Evolutionary conservation across 2,329 filamentous ascomycete genomes (phyloP).

Genomic region (Talaromyces atroroseus): DNA sequence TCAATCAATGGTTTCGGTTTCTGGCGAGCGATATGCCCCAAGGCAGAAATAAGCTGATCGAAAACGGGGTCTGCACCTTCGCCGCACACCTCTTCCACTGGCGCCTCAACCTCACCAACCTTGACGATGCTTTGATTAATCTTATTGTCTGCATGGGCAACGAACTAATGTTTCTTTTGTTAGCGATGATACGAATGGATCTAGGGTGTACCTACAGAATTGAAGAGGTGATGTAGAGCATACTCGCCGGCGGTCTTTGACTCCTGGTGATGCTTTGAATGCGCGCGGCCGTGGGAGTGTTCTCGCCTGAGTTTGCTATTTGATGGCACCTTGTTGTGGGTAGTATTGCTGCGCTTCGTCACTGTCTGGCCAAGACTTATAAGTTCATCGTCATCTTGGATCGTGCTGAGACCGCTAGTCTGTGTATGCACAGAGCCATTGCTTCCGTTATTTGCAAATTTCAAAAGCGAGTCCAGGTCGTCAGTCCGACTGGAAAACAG

Average conservation of each 20-base stretch:
- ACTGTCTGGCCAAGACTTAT: slow-evolving; percentile 16
- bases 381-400: slow-evolving; percentile 32
- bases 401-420: slow-evolving; percentile 29
- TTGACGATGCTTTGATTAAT: slow-evolving; percentile 81
- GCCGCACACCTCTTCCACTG: slow-evolving; percentile 85
- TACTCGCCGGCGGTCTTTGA: slow-evolving; percentile 96
- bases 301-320: slow-evolving; percentile 64
- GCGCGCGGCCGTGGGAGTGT: slow-evolving; percentile 67
- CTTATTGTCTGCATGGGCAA: slow-evolving; percentile 93
- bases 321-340: slow-evolving; percentile 47
- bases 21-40: slow-evolving; percentile 89
- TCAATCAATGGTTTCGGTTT: slow-evolving; percentile 95
- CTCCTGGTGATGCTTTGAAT: slow-evolving; percentile 68
- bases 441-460: slow-evolving; percentile 31
- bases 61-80: slow-evolving; percentile 82
- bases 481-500: slow-evolving; percentile 26
- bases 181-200: neutral
- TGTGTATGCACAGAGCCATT: slow-evolving; percentile 32
- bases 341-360: slow-evolving; percentile 18
- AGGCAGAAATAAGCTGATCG: slow-evolving; percentile 86
- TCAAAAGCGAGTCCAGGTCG: slow-evolving; percentile 26
- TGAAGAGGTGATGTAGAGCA: slow-evolving; percentile 92
- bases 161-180: slow-evolving; percentile 56
- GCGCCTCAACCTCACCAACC: slow-evolving; percentile 72
- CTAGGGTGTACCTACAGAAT: slow-evolving; percentile 56